These are phyloP conservation scores for Dipteronia sinensis DNA, from an alignment of 345 rosid species.

Conservation along the genomic window DNA sequence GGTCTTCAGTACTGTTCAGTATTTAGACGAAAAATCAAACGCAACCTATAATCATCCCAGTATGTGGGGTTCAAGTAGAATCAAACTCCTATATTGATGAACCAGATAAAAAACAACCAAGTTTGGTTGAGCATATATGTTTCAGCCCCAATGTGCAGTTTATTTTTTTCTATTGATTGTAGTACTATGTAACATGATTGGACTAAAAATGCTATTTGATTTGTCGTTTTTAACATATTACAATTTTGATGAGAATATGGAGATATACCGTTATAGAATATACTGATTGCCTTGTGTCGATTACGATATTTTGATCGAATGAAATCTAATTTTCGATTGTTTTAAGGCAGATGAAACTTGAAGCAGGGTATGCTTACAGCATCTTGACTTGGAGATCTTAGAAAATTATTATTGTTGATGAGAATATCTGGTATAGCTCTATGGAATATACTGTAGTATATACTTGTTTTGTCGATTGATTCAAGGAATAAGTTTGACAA, in stretches of 20 bases:
- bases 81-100: background rate
- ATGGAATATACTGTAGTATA: background rate
- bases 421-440: background rate
- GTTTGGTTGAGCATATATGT: background rate
- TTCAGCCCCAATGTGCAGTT: background rate
- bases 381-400: background rate
- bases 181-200: background rate
- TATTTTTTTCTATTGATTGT: background rate
- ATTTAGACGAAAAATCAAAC: too few species aligned
- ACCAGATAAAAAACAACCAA: background rate
- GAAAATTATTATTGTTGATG: background rate
- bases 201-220: background rate
- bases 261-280: too few species aligned
- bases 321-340: background rate
- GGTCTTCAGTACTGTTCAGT: too few species aligned
- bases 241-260: background rate
- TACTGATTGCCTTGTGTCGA: too few species aligned
- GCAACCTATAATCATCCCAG: background rate
- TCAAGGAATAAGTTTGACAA: conserved; percentile 1
- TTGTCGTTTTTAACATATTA: background rate
- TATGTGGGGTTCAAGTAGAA: background rate
- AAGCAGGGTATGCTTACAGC: background rate
- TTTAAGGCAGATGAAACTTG: conserved; percentile 3
- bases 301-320: too few species aligned
- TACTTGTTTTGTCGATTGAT: conserved; percentile 4